Evolutionary conservation across 257 asterid genomes (phyloP), one percentile per base, ranked within the genome.

Genomic region (Linderniella brevidens): DNA sequence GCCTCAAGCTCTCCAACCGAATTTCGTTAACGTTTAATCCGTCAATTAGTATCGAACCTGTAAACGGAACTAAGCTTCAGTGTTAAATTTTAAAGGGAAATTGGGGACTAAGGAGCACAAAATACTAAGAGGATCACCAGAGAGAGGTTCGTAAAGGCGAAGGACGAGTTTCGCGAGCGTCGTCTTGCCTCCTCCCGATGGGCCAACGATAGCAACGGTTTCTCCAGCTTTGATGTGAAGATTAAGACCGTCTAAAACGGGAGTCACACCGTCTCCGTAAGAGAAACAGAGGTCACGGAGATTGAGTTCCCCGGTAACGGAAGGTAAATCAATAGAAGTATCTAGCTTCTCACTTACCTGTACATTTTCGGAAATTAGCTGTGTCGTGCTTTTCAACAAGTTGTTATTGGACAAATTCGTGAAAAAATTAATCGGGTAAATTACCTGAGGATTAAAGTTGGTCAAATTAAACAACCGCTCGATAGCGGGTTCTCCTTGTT

Each of bases 171-270:
- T 87, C 47, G 64, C 86, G 42, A 83, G 76, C 36, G 95, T 87
- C 15, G 93, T 83, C 69, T 87, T 87, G 70, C 93, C 93, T 49
- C 97, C 97, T 59, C 95, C 97, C 7, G 97, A 87, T 65, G 97
- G 90, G 50, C 97, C 95, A 55, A 84, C 76, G n/a, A 87, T 75
- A 39, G 95, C 95, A 67, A 87, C 69, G 12, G 93, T 78, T 61
- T 80, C 86, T 45, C 97, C 97, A 53, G 93, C 77, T 64, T 68
- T 74, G 61, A 83, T 70, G 58, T 70, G 92, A 46, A 87, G 80
- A 71, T 74, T 66, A 52, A 76, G 53, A 25, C 50, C 75, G 32
- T 74, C 59, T 57, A 87, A 60, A 44, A 87, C 71, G 45, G 69
- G 77, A 16, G 77, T 70, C 53, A 40, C 37, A 56, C 63, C 56